Percentiles rank a stretch among this genome's conserved stretches.
Conservation (phyloP, 2,329 filamentous ascomycete genomes). For the Monosporascus sp. region DNA sequence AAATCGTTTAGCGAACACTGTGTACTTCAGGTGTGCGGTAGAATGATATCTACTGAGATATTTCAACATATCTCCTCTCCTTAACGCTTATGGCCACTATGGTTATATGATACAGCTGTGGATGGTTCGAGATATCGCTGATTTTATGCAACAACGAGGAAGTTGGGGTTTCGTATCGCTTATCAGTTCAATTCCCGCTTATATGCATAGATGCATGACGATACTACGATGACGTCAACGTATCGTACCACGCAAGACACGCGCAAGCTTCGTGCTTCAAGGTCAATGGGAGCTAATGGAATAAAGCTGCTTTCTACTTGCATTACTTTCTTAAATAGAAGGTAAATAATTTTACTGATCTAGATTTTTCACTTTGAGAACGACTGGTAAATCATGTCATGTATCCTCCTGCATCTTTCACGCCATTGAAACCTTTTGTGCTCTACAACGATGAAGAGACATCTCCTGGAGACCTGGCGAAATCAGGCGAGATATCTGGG, state of each 20-base stretch:
- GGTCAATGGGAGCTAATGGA: neutral
- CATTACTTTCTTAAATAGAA: no score
- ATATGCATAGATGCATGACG: neutral
- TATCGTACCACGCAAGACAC: constrained; percentile 6
- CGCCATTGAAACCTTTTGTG: constrained; percentile 5
- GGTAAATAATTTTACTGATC: neutral
- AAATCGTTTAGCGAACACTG: constrained; percentile 4
- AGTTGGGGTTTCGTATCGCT: no score
- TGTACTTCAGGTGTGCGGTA: no score
- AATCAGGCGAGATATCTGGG: constrained; percentile 6
- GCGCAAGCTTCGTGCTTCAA: neutral
- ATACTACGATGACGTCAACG: constrained; percentile 7
- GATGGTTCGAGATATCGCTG: no score
- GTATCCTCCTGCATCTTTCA: constrained; percentile 1
- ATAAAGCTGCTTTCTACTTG: no score
- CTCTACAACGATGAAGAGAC: constrained; percentile 11
- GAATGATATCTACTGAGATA: no score
- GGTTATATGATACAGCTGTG: no score
- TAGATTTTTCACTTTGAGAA: neutral
- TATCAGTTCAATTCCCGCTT: neutral
- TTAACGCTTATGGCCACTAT: no score
- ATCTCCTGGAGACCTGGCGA: constrained; percentile 10
- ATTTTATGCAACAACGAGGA: no score
- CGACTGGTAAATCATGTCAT: constrained; percentile 11
- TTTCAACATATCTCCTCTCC: no score